Base-by-base conservation (phyloP, 225 moss, liverwort and hornwort genomes). In the Polytrichum commune region DNA sequence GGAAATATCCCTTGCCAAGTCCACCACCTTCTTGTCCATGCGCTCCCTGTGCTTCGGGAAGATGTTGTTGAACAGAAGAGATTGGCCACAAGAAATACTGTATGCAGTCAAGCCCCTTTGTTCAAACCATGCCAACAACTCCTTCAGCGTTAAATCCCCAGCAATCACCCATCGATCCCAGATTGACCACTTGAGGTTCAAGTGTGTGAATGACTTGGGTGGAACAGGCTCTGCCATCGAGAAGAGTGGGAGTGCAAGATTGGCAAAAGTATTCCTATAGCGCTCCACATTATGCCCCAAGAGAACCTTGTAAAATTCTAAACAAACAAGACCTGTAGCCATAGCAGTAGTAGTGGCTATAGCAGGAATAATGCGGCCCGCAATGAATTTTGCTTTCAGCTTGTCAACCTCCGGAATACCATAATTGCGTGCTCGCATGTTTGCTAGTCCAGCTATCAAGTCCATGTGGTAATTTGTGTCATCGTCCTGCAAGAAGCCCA, bases 361-460 rank as follows among this genome's bases (percentile, higher is more conserved):
- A 18, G 89, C 89, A 28, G 89, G 89, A 27, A 89, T 89, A 75
- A 89, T 89, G 53, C 89, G 89, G 0, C 89, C 86, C 0, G 89
- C 89, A 2, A 89, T 89, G 19, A 89, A 89, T 73, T 89, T 89
- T n/a, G 89, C 89, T 72, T 89, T 89, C 71, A 89, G 86, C 68
- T 86, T 89, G 77, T 89, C 89, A 22, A 89, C 89, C 77, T 89
- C 89, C 4, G 86, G 83, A 19, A 86, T 86, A 72, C 89, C 79
- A 75, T 89, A 89, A 68, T 89, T 89, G n/a, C 89, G 83, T 6
- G 89, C 89, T 4, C 89, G 86, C 89, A 89, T 89, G 8, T 89
- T 89, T 22, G 89, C 89, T 0, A 89, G 79, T 0, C 89, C 89
- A 4, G 86, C 89, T 29, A 89, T 89, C 64, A 89, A 75, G 60